A percentile compares a stretch with the other conserved stretches of the same genome.
Conservation (phyloP, 2,329 filamentous ascomycete genomes). For the Leptosphaerulina australis region DNA sequence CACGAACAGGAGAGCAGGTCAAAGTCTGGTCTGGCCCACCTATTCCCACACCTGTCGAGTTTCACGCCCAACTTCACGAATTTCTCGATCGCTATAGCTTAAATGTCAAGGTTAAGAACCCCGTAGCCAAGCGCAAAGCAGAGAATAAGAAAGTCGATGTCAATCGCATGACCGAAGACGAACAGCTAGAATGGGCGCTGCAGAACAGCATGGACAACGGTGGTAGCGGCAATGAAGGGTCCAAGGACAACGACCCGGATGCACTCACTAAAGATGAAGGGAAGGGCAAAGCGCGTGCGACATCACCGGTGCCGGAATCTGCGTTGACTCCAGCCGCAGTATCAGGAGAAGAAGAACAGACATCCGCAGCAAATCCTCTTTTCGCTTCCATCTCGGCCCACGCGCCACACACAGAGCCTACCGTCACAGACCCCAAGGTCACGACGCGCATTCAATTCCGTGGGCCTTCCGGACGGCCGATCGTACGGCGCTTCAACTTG, state of each 20-base stretch:
- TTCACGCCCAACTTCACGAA: slow-evolving; percentile 88
- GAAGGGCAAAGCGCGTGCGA: slow-evolving; percentile 54
- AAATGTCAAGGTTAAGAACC: slow-evolving; percentile 86
- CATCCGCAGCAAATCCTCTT: slow-evolving; percentile 48
- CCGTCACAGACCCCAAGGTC: slow-evolving; percentile 66
- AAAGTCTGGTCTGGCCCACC: slow-evolving; percentile 92
- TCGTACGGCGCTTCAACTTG: slow-evolving; percentile 84
- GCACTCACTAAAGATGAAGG: slow-evolving; percentile 75
- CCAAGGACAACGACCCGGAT: slow-evolving; percentile 80
- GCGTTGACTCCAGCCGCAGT: slow-evolving; percentile 15
- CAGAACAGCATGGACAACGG: slow-evolving; percentile 78
- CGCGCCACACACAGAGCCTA: slow-evolving; percentile 77
- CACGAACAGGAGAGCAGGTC: slow-evolving; percentile 93
- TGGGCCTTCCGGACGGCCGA: slow-evolving; percentile 73
- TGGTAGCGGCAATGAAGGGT: slow-evolving; percentile 41
- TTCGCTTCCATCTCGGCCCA: slow-evolving; percentile 76
- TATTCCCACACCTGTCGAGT: slow-evolving; percentile 76
- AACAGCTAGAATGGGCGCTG: slow-evolving; percentile 94
- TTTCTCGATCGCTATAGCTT: slow-evolving; percentile 98
- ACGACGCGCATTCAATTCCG: slow-evolving; percentile 89
- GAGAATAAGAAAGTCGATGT: slow-evolving; percentile 76
- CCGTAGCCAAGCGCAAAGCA: slow-evolving; percentile 78
- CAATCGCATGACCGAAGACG: slow-evolving; percentile 91
- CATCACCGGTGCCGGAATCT: slow-evolving; percentile 25
- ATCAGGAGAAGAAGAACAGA: slow-evolving; percentile 29